Evolutionary conservation across 495 filamentous ascomycete genomes (phyloP).

Genomic region (Xylaria intraflava): DNA sequence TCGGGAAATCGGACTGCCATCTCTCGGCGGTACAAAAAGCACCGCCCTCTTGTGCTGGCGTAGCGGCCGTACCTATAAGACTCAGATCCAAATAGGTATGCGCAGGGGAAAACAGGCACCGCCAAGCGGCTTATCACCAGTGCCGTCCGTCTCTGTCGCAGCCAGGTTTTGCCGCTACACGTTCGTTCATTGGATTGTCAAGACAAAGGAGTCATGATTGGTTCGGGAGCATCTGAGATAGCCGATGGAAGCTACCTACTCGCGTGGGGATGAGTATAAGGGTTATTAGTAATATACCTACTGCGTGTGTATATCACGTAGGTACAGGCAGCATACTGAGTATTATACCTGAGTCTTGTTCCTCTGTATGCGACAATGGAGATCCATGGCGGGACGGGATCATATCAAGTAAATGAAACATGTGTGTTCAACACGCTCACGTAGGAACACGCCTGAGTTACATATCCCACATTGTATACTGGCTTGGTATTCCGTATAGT

Average conservation of each 20-base stretch:
- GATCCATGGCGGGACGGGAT: too few species aligned
- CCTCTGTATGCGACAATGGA: too few species aligned
- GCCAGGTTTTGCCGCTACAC: not conserved
- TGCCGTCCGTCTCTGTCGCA: not conserved
- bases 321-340: too few species aligned
- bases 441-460: too few species aligned
- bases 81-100: not conserved
- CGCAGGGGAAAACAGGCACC: too few species aligned
- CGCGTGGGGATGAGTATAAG: not conserved
- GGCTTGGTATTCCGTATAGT: too few species aligned
- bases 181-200: constrained; percentile 1
- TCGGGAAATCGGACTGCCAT: not conserved
- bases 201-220: not conserved
- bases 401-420: too few species aligned
- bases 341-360: too few species aligned
- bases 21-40: not conserved
- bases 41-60: not conserved
- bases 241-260: not conserved
- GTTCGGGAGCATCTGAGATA: constrained; percentile 13
- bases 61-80: too few species aligned
- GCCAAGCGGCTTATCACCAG: not conserved
- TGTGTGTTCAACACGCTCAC: too few species aligned
- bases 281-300: constrained; percentile 1
- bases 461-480: too few species aligned
- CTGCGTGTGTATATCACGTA: not conserved